Base-by-base conservation (phyloP, 2,329 filamentous ascomycete genomes). In the Colletotrichum plurivorum region DNA sequence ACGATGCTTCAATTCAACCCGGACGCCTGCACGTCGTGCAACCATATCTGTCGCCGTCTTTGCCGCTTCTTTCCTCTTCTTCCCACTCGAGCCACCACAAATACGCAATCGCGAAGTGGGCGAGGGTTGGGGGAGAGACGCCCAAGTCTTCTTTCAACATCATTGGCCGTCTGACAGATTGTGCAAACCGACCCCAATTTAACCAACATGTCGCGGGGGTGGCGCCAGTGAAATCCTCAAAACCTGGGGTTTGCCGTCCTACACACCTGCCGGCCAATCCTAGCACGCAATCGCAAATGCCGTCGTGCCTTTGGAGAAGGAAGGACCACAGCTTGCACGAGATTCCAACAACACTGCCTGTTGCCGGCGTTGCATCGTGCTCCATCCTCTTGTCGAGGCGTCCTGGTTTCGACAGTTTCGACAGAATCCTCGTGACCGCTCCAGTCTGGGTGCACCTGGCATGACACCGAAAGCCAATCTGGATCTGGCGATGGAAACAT, bases 381-480 rank as follows among this genome's bases (percentile, higher is more conserved):
- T 58, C 46, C 49, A 22, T 52, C 48, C 49, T 39, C 36, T 36
- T 5, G 55, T 27, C 18, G 39, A 53, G 65, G 54, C 54, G 41
- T 66, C 62, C 54, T 55, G 18, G 61, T 60, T 53, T 66, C 27
- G 55, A 45, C 27, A 25, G 66, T 69, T 60, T 69, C 66, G 61
- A 60, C 43, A 49, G 46, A 43, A 55, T 55, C 61, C 66, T 69
- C 62, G 45, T 66, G 66, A 69, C 66, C 66, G 12, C 41, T 52
- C 36, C 49, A 39, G 54, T 48, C 66, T 22, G 55, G 66, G 66
- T 55, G 49, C 59, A 39, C 66, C 66, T 60, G 66, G 66, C 62
- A 39, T 66, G 61, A 60, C 48, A 66, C 1, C 31, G 49, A 69
- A 69, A 69, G 18, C 49, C 55, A 55, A 60, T 66, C 55, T 55